Conservation (phyloP, 2,329 filamentous ascomycete species). For the Colletotrichum australisinense region DNA sequence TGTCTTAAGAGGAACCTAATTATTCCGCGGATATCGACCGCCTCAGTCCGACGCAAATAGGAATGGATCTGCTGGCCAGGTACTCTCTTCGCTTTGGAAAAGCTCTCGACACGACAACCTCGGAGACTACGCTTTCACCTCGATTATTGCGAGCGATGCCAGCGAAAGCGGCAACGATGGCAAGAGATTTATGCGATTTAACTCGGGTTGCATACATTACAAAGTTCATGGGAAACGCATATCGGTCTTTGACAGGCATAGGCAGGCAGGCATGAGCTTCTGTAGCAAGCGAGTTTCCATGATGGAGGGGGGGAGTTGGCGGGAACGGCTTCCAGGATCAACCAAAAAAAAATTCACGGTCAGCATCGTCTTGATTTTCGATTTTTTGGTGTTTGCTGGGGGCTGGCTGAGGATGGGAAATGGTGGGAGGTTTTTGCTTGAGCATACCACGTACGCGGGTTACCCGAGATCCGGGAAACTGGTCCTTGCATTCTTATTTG, state of each 20-base stretch:
- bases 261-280: neutral
- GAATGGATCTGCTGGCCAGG: constrained; percentile 35
- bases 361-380: constrained; percentile 18
- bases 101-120: neutral
- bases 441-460: constrained; percentile 9
- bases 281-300: constrained; percentile 12
- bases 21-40: constrained; percentile 21
- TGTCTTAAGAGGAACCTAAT: neutral
- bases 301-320: neutral
- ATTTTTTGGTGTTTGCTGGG: constrained; percentile 19
- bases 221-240: constrained; percentile 9
- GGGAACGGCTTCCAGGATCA: neutral
- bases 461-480: constrained; percentile 4
- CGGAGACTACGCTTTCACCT: constrained; percentile 3
- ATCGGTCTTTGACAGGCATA: constrained; percentile 1
- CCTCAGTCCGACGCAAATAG: neutral
- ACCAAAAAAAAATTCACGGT: neutral
- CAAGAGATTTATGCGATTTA: constrained; percentile 3
- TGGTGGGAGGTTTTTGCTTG: constrained; percentile 25
- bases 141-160: neutral
- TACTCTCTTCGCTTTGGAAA: constrained; percentile 15
- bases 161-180: neutral
- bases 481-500: constrained; percentile 5
- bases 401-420: neutral
- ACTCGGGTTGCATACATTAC: constrained; percentile 1